Percentiles rank a stretch among this genome's conserved stretches.
Conservation (phyloP, 306 rosid species). For the Calophaca sinica region DNA sequence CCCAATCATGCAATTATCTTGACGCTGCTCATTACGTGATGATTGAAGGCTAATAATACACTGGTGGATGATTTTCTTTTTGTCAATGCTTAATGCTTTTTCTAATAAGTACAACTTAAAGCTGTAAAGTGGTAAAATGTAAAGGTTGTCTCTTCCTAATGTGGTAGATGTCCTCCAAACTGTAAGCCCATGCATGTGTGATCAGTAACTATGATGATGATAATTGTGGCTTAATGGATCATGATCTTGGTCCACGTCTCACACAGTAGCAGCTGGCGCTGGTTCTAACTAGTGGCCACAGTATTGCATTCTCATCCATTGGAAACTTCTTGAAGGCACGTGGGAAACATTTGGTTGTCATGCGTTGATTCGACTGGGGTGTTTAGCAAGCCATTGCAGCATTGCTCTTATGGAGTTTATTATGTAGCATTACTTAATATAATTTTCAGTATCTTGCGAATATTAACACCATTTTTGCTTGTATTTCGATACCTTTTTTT, state of each 20-base stretch:
- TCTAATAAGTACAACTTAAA: background rate
- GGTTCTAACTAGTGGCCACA: too few relatives aligned
- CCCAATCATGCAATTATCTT: background rate
- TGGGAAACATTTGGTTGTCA: background rate
- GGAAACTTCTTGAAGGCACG: background rate
- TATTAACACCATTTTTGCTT: too few relatives aligned
- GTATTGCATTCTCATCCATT: background rate
- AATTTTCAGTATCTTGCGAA: too few relatives aligned
- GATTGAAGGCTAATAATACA: background rate
- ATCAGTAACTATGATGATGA: too few relatives aligned
- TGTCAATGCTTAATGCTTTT: background rate
- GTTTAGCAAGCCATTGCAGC: background rate
- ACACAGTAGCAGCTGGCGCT: too few relatives aligned
- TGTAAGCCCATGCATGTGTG: too few relatives aligned
- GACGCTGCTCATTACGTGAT: background rate
- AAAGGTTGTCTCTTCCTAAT: too few relatives aligned
- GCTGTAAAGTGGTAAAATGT: background rate
- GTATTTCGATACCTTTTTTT: too few relatives aligned
- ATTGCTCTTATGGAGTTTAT: background rate
- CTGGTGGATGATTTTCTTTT: background rate
- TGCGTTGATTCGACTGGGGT: too few relatives aligned
- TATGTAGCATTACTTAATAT: background rate
- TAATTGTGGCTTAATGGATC: too few relatives aligned
- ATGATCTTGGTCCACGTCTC: too few relatives aligned
- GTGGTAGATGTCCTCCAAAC: too few relatives aligned